Evolutionary conservation across 106 monocot species (phyloP), one percentile per base, ranked within the genome.

Genomic region (Dioscorea dumetorum): DNA sequence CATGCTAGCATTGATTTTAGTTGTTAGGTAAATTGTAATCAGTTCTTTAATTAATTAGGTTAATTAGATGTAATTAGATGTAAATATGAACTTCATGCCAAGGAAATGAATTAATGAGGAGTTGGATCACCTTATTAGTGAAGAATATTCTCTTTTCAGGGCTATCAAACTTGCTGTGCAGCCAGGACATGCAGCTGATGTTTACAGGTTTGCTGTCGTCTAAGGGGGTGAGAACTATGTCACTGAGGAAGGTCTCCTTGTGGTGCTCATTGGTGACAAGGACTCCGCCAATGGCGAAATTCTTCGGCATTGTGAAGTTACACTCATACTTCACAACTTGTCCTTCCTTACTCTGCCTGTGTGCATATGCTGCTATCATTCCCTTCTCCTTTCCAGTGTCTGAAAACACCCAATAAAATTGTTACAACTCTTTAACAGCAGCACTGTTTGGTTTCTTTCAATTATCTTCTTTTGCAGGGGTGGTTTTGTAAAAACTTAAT

Each of bases 281-380:
- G 7, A 88, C 57, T 0, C 82, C 92, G 11, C 92, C 92, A 19
- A 85, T 71, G 1, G 88, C 85, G 6, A 92, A 88, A 20, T 48
- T 68, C 15, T 53, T 21, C 5, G 71, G 64, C 4, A 92, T 65
- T 22, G 19, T 63, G 48, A 92, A 81, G 0, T 50, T 15, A 0
- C n/a, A 79, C 32, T 81, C 88, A 24, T 85, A 85, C 62, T 19
- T 70, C 7, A 48, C 51, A 6, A 66, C 50, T 8, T 77, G 64
- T 0, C 12, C 35, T 3, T 62, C 8, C 0, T 35, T 32, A 24
- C 62, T 61, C n/a, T 4, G 21, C 51, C 48, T 71, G 41, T 82
- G 80, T 10, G 69, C 87, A 62, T 61, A 91, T 11, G 16, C 78
- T 10, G 16, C 19, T 20, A 79, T 34, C 19, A 67, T 24, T 57